Conservation (phyloP, 441 rosid species). For the Kokia cookei region DNA sequence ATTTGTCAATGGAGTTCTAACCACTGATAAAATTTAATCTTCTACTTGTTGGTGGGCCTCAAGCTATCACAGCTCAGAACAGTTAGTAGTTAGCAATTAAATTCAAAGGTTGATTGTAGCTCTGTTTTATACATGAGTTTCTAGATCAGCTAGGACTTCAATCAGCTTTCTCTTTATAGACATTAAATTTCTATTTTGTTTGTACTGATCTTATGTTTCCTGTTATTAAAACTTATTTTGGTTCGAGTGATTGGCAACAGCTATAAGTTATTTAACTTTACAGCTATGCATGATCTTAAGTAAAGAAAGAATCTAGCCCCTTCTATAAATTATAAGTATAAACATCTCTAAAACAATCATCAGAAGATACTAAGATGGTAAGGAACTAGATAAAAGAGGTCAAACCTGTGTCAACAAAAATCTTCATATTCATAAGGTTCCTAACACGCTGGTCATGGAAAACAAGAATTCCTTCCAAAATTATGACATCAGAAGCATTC, state of each 20-base stretch:
- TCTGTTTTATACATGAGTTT: neutral
- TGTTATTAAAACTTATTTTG: neutral
- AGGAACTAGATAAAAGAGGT: constrained; percentile 7
- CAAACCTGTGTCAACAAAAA: constrained; percentile 90
- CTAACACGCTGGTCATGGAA: constrained; percentile 87
- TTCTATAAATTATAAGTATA: neutral
- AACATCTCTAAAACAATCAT: neutral
- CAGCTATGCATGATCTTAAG: neutral
- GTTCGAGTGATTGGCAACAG: neutral
- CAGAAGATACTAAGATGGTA: neutral
- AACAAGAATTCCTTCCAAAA: constrained; percentile 77
- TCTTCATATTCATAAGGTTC: constrained; percentile 86
- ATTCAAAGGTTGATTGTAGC: neutral
- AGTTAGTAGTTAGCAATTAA: neutral
- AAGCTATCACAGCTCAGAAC: neutral
- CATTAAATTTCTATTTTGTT: neutral
- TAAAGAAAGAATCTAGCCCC: neutral
- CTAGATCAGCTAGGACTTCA: neutral
- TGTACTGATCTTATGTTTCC: neutral
- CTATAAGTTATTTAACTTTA: neutral
- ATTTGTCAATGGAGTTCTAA: neutral
- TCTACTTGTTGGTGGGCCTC: neutral
- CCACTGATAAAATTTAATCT: neutral
- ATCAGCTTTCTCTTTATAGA: neutral
- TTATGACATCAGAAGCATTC: constrained; percentile 38